Percentiles rank a stretch among this genome's conserved stretches.
These are phyloP conservation scores for Nepenthes alata DNA, from an alignment of 179 eudicot species.

Conservation along the genomic window DNA sequence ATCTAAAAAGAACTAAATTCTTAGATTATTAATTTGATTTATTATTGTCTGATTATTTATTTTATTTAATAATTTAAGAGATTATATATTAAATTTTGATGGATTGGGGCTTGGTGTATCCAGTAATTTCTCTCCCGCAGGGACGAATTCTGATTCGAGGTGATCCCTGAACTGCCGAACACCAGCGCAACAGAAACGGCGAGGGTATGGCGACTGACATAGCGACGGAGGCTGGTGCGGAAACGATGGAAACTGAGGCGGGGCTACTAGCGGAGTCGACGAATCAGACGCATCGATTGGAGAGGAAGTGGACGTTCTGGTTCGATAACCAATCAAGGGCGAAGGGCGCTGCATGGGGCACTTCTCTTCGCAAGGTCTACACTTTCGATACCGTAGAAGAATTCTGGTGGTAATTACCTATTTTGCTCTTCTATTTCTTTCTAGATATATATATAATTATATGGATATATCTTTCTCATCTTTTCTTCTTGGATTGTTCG, in stretches of 20 bases:
- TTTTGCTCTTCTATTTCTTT: background rate
- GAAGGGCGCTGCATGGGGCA: constrained; percentile 93
- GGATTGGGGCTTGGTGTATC: too few species aligned
- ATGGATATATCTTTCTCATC: background rate
- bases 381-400: constrained; percentile 88
- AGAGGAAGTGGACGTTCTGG: constrained; percentile 96
- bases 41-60: too few species aligned
- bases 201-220: background rate
- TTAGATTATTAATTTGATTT: too few species aligned
- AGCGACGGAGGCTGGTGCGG: constrained; percentile 23
- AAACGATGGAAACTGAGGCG: constrained; percentile 22
- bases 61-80: too few species aligned
- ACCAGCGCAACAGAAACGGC: background rate
- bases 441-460: background rate
- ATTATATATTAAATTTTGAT: too few species aligned
- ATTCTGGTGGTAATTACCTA: constrained; percentile 62
- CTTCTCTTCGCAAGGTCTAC: constrained; percentile 54
- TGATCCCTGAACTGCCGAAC: too few species aligned
- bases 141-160: too few species aligned
- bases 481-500: background rate
- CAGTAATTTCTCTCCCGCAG: too few species aligned
- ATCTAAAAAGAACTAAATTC: too few species aligned
- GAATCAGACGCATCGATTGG: constrained; percentile 54
- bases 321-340: constrained; percentile 76
- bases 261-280: constrained; percentile 9